Conservation (phyloP, 352 stramenopile genomes). For the Phytophthora brassicae region DNA sequence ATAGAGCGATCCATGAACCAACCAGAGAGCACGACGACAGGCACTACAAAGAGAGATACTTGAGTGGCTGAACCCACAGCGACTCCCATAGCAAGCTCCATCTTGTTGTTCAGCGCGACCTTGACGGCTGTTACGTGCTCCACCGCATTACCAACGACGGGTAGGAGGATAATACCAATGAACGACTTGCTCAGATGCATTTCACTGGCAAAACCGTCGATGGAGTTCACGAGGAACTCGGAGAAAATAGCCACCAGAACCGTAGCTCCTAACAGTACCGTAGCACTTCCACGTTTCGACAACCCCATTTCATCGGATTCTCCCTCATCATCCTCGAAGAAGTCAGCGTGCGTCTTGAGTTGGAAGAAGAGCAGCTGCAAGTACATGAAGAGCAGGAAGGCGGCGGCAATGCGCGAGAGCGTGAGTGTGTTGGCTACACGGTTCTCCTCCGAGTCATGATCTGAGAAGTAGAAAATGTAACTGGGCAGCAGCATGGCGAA, state of each 20-base stretch:
- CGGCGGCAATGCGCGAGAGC: slow-evolving; percentile 77
- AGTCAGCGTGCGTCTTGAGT: slow-evolving; percentile 92
- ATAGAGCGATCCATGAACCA: slow-evolving; percentile 94
- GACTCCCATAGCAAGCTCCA: slow-evolving; percentile 98
- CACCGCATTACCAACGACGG: slow-evolving; percentile 98
- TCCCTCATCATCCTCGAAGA: slow-evolving; percentile 80
- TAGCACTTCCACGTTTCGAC: slow-evolving; percentile 67
- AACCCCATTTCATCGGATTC: slow-evolving; percentile 78
- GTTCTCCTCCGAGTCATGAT: slow-evolving; percentile 73
- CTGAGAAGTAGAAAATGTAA: slow-evolving; percentile 89
- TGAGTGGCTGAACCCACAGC: slow-evolving; percentile 97
- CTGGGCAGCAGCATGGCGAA: slow-evolving; percentile 94
- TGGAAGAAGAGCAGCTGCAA: slow-evolving; percentile 96
- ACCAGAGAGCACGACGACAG: slow-evolving; percentile 93
- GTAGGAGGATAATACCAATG: slow-evolving; percentile 95
- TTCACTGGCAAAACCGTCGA: slow-evolving; percentile 72
- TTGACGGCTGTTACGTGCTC: slow-evolving; percentile 97
- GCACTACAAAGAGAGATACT: slow-evolving; percentile 97
- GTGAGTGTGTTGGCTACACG: slow-evolving; percentile 68
- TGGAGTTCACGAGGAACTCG: slow-evolving; percentile 89
- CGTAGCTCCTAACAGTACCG: slow-evolving; percentile 88
- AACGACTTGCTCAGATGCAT: slow-evolving; percentile 84
- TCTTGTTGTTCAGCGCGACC: slow-evolving; percentile 97
- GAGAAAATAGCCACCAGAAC: slow-evolving; percentile 93
- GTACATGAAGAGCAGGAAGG: slow-evolving; percentile 93